phyloP scores from a whole-genome alignment of 1,284 basidiomycete genomes.

The Cryptococcus sp. region DNA sequence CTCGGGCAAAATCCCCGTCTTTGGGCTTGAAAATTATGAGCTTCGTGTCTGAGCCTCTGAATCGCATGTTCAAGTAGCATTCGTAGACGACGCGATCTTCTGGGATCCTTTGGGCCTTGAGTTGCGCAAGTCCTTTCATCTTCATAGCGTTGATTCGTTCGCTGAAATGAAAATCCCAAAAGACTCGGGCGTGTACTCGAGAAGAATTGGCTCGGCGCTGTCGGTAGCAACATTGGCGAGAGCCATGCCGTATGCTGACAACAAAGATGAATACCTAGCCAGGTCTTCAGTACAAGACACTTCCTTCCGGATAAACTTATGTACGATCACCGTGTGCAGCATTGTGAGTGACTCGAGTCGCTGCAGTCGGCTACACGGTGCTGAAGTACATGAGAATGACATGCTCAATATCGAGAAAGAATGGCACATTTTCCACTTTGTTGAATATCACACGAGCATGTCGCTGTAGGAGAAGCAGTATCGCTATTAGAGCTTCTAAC shows the following conservation, averaged over 20 bases:
- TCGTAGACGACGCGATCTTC: slow-evolving; percentile 73
- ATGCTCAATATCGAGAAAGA: slow-evolving; percentile 14
- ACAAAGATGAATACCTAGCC: slow-evolving; percentile 33
- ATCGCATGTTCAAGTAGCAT: slow-evolving; percentile 44
- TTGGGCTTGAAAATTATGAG: slow-evolving; percentile 39
- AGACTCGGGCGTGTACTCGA: slow-evolving; percentile 58
- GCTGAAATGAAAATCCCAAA: slow-evolving; percentile 20
- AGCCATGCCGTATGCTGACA: slow-evolving; percentile 46
- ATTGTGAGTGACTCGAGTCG: slow-evolving; percentile 1
- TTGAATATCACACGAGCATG: too few species aligned
- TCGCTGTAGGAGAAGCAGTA: too few species aligned
- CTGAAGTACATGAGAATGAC: slow-evolving; percentile 24
- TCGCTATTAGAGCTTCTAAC: too few species aligned
- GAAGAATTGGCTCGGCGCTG: slow-evolving; percentile 56
- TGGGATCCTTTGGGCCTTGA: slow-evolving; percentile 69
- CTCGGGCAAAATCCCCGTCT: slow-evolving; percentile 27
- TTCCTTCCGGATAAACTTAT: slow-evolving; percentile 54
- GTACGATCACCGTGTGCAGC: slow-evolving; percentile 43
- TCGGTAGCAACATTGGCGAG: slow-evolving; percentile 45
- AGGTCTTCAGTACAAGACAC: neutral
- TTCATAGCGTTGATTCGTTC: slow-evolving; percentile 57
- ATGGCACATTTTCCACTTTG: too few species aligned
- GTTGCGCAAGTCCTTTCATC: slow-evolving; percentile 70
- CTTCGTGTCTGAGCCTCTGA: slow-evolving; percentile 31
- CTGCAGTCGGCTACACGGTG: slow-evolving; percentile 20